A percentile compares a stretch with the other conserved stretches of the same genome.
These are phyloP conservation scores for Globisporangium radiosum DNA, from an alignment of 352 stramenopile genomes.

Conservation along the genomic window DNA sequence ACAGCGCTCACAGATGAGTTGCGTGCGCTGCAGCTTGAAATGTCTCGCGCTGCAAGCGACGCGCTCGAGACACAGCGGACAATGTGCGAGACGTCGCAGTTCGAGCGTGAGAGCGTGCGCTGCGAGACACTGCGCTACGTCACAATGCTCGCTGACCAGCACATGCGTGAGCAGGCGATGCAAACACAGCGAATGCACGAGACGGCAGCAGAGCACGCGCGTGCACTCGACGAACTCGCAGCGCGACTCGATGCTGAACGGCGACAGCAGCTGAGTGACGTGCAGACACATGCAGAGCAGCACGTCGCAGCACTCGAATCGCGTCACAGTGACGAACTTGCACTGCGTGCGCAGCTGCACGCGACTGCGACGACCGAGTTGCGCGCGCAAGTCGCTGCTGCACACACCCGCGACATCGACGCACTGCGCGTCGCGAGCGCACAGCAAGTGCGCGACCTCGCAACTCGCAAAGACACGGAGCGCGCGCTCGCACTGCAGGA, in stretches of 20 bases:
- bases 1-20: slow-evolving; percentile 17
- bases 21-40: slow-evolving; percentile 4
- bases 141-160: background rate
- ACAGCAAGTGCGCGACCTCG: slow-evolving; percentile 23
- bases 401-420: slow-evolving; percentile 26
- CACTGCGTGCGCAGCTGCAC: background rate
- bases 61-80: slow-evolving; percentile 8
- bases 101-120: slow-evolving; percentile 6
- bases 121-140: slow-evolving; percentile 4
- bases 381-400: slow-evolving; percentile 15
- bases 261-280: slow-evolving; percentile 1
- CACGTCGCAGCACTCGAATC: slow-evolving; percentile 4
- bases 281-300: background rate
- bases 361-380: slow-evolving; percentile 15
- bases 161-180: slow-evolving; percentile 1
- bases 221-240: slow-evolving; percentile 13
- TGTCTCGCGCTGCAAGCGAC: background rate
- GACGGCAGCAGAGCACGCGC: slow-evolving; percentile 8
- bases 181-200: slow-evolving; percentile 2
- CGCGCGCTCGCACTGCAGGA: slow-evolving; percentile 20
- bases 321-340: slow-evolving; percentile 13
- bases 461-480: slow-evolving; percentile 35
- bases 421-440: slow-evolving; percentile 25
- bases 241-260: slow-evolving; percentile 5
- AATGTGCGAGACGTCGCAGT: slow-evolving; percentile 13